phyloP scores from a whole-genome alignment of 495 filamentous ascomycete genomes.

The Penicillium ochrochloron region DNA sequence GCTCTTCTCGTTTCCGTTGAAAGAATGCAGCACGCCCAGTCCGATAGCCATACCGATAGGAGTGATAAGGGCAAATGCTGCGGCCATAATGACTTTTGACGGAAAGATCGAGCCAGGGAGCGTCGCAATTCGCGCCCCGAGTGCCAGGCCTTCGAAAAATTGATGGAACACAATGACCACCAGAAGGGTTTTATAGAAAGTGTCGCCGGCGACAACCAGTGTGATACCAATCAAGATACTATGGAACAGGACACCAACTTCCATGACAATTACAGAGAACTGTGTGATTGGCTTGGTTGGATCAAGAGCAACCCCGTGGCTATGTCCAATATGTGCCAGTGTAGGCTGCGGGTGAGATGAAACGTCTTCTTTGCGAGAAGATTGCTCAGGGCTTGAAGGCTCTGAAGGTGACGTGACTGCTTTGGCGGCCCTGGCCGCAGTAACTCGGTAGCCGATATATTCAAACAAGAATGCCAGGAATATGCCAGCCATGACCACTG shows the following conservation, averaged over 20 bases:
- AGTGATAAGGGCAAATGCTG: conserved; percentile 46
- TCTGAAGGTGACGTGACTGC: neutral
- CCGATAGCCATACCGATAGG: conserved; percentile 54
- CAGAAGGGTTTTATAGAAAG: conserved; percentile 69
- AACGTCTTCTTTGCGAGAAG: conserved; percentile 11
- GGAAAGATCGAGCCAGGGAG: conserved; percentile 56
- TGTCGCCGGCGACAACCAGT: conserved; percentile 44
- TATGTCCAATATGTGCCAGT: conserved; percentile 35
- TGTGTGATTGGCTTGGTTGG: conserved; percentile 48
- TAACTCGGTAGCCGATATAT: conserved; percentile 57
- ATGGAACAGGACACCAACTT: conserved; percentile 75
- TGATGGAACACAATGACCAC: conserved; percentile 79
- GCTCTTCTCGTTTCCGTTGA: conserved; percentile 41
- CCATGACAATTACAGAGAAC: conserved; percentile 65
- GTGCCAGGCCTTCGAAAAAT: conserved; percentile 67
- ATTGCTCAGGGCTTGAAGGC: conserved; percentile 4
- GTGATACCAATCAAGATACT: conserved; percentile 55
- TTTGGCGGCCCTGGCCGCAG: conserved; percentile 33
- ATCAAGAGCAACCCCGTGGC: conserved; percentile 32
- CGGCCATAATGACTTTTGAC: conserved; percentile 44
- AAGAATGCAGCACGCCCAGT: conserved; percentile 46
- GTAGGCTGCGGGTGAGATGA: conserved; percentile 17
- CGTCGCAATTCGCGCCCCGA: conserved; percentile 74
- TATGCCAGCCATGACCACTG: conserved; percentile 67
- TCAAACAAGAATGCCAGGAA: conserved; percentile 67